These are phyloP conservation scores for Castanea crenata DNA, from an alignment of 306 rosid species.

Conservation along the genomic window DNA sequence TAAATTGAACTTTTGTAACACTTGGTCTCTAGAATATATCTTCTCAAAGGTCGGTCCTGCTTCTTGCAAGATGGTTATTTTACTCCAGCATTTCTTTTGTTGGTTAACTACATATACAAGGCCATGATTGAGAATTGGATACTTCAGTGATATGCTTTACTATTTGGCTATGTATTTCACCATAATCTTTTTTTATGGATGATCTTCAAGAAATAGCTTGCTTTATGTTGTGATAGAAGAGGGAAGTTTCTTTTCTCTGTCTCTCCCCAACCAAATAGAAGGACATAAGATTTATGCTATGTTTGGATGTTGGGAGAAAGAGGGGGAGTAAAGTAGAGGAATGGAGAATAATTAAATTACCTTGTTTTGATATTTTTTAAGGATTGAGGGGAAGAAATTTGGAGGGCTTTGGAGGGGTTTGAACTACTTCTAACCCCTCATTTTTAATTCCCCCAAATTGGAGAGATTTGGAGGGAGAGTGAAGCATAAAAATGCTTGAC, in stretches of 20 bases:
- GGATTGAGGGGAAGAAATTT: no score
- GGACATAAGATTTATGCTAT: background rate
- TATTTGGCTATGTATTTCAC: background rate
- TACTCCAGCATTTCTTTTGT: background rate
- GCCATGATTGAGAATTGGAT: background rate
- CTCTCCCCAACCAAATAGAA: background rate
- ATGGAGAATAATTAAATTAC: no score
- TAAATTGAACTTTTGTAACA: background rate
- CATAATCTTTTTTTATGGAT: background rate
- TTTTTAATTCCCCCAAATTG: no score
- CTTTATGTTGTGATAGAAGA: background rate
- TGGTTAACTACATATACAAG: background rate
- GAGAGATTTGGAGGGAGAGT: no score
- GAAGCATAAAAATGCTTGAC: no score
- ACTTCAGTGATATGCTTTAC: background rate
- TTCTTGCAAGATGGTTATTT: background rate
- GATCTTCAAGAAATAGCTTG: background rate
- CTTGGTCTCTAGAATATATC: background rate
- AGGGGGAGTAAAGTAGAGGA: no score
- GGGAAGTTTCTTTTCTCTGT: background rate
- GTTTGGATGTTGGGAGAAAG: no score
- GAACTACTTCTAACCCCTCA: no score
- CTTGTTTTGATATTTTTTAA: no score
- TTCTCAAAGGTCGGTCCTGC: background rate
- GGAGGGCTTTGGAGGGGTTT: no score